These are phyloP conservation scores for Curvularia eragrostidis DNA, from an alignment of 2,329 filamentous ascomycete species.

Conservation along the genomic window DNA sequence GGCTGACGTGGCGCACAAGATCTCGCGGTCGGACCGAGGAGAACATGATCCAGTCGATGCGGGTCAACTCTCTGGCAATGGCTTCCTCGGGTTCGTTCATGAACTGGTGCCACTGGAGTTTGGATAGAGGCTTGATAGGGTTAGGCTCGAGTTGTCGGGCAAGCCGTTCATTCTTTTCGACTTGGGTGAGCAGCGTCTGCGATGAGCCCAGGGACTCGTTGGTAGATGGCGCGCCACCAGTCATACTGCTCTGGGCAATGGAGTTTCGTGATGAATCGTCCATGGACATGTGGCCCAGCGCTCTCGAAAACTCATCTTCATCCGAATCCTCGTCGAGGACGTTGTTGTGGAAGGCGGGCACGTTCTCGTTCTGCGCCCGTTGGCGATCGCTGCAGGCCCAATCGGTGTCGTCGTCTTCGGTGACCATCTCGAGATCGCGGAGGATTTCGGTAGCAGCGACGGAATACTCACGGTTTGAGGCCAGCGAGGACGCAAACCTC, in stretches of 20 bases:
- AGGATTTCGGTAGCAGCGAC: slow-evolving; percentile 86
- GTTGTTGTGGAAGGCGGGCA: slow-evolving; percentile 52
- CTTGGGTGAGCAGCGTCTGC: slow-evolving; percentile 65
- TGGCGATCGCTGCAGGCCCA: slow-evolving; percentile 87
- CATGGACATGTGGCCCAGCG: slow-evolving; percentile 42
- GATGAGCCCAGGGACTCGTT: slow-evolving; percentile 44
- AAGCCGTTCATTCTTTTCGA: slow-evolving; percentile 82
- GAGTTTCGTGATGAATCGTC: slow-evolving; percentile 34
- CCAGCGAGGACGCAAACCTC: slow-evolving; percentile 77
- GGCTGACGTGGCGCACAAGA: slow-evolving; percentile 86
- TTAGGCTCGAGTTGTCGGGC: slow-evolving; percentile 75
- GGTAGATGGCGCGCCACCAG: slow-evolving; percentile 34
- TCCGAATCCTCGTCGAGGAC: slow-evolving; percentile 51
- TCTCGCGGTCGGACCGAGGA: slow-evolving; percentile 92
- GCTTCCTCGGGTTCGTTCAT: slow-evolving; percentile 86
- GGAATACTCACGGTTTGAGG: slow-evolving; percentile 79
- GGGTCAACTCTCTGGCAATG: slow-evolving; percentile 87
- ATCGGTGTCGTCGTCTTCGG: slow-evolving; percentile 87
- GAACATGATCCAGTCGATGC: slow-evolving; percentile 99
- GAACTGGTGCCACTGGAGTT: slow-evolving; percentile 86
- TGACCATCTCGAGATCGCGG: slow-evolving; percentile 74
- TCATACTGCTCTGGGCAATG: slow-evolving; percentile 40
- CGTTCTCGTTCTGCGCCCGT: slow-evolving; percentile 53
- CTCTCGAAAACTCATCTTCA: slow-evolving; percentile 43
- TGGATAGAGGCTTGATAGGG: slow-evolving; percentile 74